phyloP scores from a whole-genome alignment of 495 filamentous ascomycete genomes.

The Lasiosphaeria hispida region DNA sequence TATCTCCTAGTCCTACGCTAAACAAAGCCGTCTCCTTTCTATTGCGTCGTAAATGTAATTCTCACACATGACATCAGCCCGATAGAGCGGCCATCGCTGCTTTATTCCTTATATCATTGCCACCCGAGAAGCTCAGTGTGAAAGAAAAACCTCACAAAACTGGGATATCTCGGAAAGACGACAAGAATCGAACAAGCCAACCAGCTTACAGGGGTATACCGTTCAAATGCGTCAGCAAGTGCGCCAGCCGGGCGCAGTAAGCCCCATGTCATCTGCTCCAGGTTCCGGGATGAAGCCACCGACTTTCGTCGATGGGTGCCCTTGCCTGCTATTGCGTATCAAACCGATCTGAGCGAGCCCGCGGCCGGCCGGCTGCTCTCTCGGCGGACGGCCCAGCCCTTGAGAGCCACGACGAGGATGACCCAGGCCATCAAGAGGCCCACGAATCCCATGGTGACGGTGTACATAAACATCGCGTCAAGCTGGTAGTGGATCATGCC shows the following conservation, averaged over 20 bases:
- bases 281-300: not conserved
- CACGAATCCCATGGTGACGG: conserved; percentile 79
- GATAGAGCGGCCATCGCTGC: too few species aligned
- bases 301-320: not conserved
- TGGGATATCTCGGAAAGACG: conserved; percentile 26
- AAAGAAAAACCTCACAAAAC: conserved; percentile 5
- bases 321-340: not conserved
- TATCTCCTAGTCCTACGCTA: too few species aligned
- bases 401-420: conserved; percentile 74
- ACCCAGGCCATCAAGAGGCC: conserved; percentile 85
- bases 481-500: conserved; percentile 72
- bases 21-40: too few species aligned
- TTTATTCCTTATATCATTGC: not conserved
- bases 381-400: conserved; percentile 78
- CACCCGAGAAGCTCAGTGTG: not conserved
- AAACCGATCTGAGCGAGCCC: not conserved
- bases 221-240: too few species aligned
- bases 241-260: too few species aligned
- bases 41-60: too few species aligned
- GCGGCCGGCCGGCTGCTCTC: conserved; percentile 35
- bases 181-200: conserved; percentile 18
- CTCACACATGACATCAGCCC: too few species aligned
- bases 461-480: conserved; percentile 91
- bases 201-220: too few species aligned
- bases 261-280: too few species aligned